Base-by-base conservation (phyloP, 129 eudicot species). In the Flaveria brownii region DNA sequence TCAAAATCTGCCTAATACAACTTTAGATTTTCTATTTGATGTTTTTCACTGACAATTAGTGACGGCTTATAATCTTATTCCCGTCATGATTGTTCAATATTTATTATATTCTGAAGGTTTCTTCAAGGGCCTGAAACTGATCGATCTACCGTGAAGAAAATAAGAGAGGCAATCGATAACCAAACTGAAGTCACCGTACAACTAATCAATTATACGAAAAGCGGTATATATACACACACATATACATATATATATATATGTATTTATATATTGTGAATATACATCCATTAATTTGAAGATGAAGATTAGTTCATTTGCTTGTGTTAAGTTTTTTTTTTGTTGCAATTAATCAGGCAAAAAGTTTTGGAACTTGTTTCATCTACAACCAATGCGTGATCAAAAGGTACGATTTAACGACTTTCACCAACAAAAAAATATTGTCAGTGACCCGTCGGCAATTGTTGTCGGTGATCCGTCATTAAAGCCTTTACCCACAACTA, bases 301-400 rank as follows among this genome's bases (percentile, higher is more conserved):
- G 46, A 39, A 54, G 16, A 23, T 43, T 11, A 0, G 68, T 66
- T 65, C 64, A 50, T 49, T 28, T 41, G 11, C 17, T 14, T 14
- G 55, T 64, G 20, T 46, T 62, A 50, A 73, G 14, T 2, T 1
- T 57, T 43, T 43, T n/a, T 43, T 42, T 15, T n/a, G 28, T 18
- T 60, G 50, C 59, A 55, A 86, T 59, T 62, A 6, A 82, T 57
- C 79, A 95, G 99, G 99, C 73, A 95, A 95, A 73, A 95, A 95
- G 77, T 95, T 95, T 76, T 95, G 99, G 99, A 95, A 95, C 49
- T 80, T 95, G 87, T 95, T 95, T 80, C 99, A 95, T 87, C 85
- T 95, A 57, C 99, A 95, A 86, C 99, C 99, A 73, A 95, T 95
- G 99, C 99, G 99, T 87, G 99, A 95, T 78, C 97, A 95, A 62